These are phyloP conservation scores for Phaffia rhodozyma DNA, from an alignment of 1,284 basidiomycete species.

Conservation along the genomic window DNA sequence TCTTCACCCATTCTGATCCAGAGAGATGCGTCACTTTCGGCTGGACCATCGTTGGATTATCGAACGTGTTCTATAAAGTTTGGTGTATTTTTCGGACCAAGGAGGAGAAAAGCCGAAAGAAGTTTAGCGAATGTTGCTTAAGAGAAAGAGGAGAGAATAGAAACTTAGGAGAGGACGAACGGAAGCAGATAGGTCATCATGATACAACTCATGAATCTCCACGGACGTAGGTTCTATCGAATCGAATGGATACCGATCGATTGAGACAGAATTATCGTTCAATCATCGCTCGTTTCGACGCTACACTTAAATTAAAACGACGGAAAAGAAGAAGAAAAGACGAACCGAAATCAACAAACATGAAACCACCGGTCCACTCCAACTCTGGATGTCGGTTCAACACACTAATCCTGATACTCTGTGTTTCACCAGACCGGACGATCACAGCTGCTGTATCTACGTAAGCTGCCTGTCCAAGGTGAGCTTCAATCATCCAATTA, in stretches of 20 bases:
- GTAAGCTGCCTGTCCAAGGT: constrained; percentile 25
- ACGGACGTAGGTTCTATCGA: constrained; percentile 21
- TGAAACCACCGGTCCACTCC: constrained; percentile 24
- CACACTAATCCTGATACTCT: constrained; percentile 27
- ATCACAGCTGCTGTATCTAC: constrained; percentile 28
- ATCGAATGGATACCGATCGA: not conserved
- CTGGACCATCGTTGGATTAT: constrained; percentile 23
- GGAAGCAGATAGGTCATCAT: constrained; percentile 26
- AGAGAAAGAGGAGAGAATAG: too few species aligned
- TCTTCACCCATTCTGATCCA: constrained; percentile 22
- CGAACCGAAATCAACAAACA: constrained; percentile 24
- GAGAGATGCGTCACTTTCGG: constrained; percentile 21
- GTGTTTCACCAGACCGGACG: constrained; percentile 17
- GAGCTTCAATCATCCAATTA: too few species aligned
- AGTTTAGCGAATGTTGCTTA: not conserved
- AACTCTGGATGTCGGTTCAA: constrained; percentile 30
- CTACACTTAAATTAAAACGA: not conserved
- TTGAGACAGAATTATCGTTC: not conserved
- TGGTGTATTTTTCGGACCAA: too few species aligned
- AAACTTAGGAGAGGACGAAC: not conserved
- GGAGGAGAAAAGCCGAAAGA: not conserved
- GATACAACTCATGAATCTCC: constrained; percentile 29
- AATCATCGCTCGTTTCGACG: not conserved
- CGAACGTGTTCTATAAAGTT: constrained; percentile 28
- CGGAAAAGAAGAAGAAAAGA: constrained; percentile 1